Evolutionary conservation across 1,284 basidiomycete genomes (phyloP).

Genomic region (Rhodofomes roseus): DNA sequence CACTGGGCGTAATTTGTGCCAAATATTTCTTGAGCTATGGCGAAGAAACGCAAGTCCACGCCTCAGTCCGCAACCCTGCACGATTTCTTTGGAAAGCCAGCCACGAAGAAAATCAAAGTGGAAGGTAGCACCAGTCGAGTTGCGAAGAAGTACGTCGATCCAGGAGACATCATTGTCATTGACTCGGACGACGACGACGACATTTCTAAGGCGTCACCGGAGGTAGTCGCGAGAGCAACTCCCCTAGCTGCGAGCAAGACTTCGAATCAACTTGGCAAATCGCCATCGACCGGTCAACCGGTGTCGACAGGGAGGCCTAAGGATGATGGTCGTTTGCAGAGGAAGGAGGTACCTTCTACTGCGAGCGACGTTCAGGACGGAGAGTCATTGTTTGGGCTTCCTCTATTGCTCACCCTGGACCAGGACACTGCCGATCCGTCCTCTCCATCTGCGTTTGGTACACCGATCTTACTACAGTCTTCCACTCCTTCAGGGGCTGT

Average conservation of each 20-base stretch:
- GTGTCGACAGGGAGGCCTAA: no score
- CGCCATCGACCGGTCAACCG: neutral
- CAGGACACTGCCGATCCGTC: neutral
- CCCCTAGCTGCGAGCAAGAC: constrained; percentile 1
- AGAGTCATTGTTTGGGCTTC: neutral
- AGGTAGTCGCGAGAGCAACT: neutral
- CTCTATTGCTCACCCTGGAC: neutral
- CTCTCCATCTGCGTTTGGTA: constrained; percentile 6
- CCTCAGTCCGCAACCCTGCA: constrained; percentile 41
- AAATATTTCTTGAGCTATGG: constrained; percentile 9
- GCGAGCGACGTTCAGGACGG: neutral
- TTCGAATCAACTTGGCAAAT: neutral
- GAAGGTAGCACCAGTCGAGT: constrained; percentile 6
- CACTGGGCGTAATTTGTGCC: no score
- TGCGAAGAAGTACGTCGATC: constrained; percentile 19
- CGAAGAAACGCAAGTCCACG: constrained; percentile 41
- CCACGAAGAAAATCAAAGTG: constrained; percentile 19
- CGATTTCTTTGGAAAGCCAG: constrained; percentile 43
- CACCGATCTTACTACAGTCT: constrained; percentile 5
- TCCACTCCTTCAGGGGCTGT: neutral
- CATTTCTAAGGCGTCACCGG: constrained; percentile 8
- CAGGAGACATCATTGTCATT: constrained; percentile 50
- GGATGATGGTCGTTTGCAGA: no score
- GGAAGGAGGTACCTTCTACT: neutral
- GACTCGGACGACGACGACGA: constrained; percentile 59